Percentiles rank a stretch among this genome's conserved stretches.
These are phyloP conservation scores for Paecilomyces sp. DNA, from an alignment of 2,329 filamentous ascomycete genomes.

Conservation along the genomic window DNA sequence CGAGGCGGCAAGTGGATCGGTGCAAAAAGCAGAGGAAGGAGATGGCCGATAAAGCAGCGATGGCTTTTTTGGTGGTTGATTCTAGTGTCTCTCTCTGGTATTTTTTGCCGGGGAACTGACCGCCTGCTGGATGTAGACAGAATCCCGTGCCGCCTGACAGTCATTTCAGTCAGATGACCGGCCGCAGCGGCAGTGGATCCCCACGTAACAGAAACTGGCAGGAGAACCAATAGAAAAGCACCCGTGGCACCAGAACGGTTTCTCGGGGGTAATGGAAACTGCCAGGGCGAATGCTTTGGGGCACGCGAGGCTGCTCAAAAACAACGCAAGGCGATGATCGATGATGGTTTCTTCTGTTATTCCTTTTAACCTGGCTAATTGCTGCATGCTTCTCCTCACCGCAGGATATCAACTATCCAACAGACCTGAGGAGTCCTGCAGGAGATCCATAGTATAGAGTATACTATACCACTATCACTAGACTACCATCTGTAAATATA, in stretches of 20 bases:
- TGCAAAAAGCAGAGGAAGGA: background rate
- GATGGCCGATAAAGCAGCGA: background rate
- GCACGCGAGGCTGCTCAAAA: background rate
- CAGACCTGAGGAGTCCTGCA: no score
- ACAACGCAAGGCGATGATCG: background rate
- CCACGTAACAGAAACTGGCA: constrained; percentile 33
- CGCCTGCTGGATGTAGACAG: background rate
- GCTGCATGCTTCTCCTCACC: no score
- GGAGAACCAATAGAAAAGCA: constrained; percentile 18
- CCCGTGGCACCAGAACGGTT: constrained; percentile 11
- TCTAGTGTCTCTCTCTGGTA: no score
- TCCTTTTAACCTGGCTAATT: no score
- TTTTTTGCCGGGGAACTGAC: background rate
- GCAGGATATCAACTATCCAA: no score
- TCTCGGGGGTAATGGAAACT: constrained; percentile 26
- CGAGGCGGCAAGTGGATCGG: constrained; percentile 1
- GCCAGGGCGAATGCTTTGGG: background rate
- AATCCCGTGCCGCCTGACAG: background rate
- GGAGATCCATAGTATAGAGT: no score
- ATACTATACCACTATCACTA: no score
- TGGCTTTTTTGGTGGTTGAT: background rate
- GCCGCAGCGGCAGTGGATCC: constrained; percentile 8
- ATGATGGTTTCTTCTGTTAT: no score
- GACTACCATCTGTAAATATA: no score
- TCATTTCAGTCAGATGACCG: constrained; percentile 25